Evolutionary conservation across 257 asterid genomes (phyloP), one percentile per base, ranked within the genome.

Genomic region (Solanum gracilifrons): DNA sequence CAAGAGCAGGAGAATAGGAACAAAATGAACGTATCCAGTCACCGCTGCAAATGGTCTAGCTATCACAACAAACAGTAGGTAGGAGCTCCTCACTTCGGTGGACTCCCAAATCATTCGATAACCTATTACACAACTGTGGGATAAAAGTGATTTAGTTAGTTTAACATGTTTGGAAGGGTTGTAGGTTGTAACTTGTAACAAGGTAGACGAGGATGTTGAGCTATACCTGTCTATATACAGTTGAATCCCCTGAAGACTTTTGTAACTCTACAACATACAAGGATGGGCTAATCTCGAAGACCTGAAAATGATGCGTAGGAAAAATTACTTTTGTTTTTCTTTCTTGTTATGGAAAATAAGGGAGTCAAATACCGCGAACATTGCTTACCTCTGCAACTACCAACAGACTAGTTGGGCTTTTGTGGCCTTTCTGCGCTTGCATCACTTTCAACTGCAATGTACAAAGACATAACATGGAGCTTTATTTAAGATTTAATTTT

Each of bases 221-320:
- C 15, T 13, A 18, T 91, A 95, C 98, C 98, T 95, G 92, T 93
- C 98, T 95, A 91, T 97, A 97, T 86, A 88, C 87, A 76, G 87
- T 41, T 29, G 96, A 88, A 90, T 95, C 98, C 48, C 99, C 99
- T 20, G 86, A 85, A 36, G 92, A 91, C 90, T 97, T 97, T 75
- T 91, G 92, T 88, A 97, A 83, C 92, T 97, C 99, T 46, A 97
- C 99, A 39, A 93, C 98, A 88, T 93, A 92, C 90, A 94, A 60
- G 41, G 98, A 93, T 87, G 96, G 95, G 88, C 97, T 94, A 74
- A 97, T 91, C 93, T 97, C 99, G 58, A 95, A 94, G 79, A 97
- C 95, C 99, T 96, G 98, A 12, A 76, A 87, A 46, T 86, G 82
- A 58, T 39, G 87, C 46, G 23, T 33, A 75, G 72, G 75, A 16